These are phyloP conservation scores for Xylaria telfairii DNA, from an alignment of 495 filamentous ascomycete genomes.

Conservation along the genomic window DNA sequence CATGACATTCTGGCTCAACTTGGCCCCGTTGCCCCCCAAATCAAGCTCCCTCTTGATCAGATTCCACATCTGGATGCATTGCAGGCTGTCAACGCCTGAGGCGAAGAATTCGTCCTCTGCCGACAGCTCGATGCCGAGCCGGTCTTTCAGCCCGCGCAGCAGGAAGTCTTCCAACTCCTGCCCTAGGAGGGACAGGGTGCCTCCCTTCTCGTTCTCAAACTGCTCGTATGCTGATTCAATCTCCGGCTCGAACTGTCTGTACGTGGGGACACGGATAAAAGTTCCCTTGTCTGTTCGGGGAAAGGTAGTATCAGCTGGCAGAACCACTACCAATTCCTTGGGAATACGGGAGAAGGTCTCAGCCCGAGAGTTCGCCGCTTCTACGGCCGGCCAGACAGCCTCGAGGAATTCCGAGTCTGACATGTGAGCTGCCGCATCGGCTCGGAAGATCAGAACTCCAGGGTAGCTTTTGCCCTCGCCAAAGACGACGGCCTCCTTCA, in stretches of 20 bases:
- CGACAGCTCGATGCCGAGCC: constrained; percentile 24
- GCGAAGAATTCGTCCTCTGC: constrained; percentile 57
- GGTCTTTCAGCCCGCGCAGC: constrained; percentile 38
- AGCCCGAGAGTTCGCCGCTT: constrained; percentile 56
- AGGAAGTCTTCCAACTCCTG: constrained; percentile 47
- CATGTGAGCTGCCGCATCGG: constrained; percentile 39
- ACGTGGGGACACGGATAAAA: constrained; percentile 61
- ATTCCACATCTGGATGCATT: constrained; percentile 57
- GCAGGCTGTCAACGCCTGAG: constrained; percentile 61
- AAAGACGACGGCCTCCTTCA: constrained; percentile 66
- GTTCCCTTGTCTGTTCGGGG: constrained; percentile 61
- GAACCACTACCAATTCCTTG: constrained; percentile 54
- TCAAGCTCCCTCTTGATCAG: constrained; percentile 49
- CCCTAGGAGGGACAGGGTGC: constrained; percentile 39
- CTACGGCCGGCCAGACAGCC: constrained; percentile 54
- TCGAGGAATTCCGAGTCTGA: constrained; percentile 49
- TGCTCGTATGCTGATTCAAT: constrained; percentile 57
- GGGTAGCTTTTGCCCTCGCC: constrained; percentile 58
- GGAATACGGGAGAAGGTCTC: constrained; percentile 62
- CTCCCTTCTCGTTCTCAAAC: constrained; percentile 39
- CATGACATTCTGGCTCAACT: constrained; percentile 9
- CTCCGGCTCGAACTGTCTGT: constrained; percentile 48
- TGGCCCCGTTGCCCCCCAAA: constrained; percentile 34
- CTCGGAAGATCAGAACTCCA: constrained; percentile 60
- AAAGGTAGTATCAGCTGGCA: constrained; percentile 48